Base-by-base conservation (phyloP, 257 asterid genomes). In the Striga asiatica region DNA sequence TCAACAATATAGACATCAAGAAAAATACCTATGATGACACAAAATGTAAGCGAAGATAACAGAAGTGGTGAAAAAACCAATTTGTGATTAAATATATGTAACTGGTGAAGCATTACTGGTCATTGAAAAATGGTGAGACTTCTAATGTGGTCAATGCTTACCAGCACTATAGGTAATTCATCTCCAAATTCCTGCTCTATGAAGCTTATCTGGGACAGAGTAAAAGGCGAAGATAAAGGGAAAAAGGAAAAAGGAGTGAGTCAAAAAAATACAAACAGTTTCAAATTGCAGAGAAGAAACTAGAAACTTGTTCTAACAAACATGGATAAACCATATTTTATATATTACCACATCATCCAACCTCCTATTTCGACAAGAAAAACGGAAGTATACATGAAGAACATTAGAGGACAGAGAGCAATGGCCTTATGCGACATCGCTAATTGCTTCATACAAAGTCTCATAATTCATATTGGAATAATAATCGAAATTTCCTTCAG, bases 101-200 rank as follows among this genome's bases (percentile, higher is more conserved):
- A 66, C 32, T 52, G 25, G 14, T 21, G n/a, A 41, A 53, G 23
- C 19, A 35, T 27, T 57, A 51, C 21, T 19, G 24, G 18, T 14
- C 20, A 29, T n/a, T n/a, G 16, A 14, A 45, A 9, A 43, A 41
- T 48, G 32, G 55, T 9, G 38, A 54, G 50, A n/a, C 32, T 48
- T 56, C 25, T 55, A 48, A 18, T 13, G 19, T 43, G 61, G 62
- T 8, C 14, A 34, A 54, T 37, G 37, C 45, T 64, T 83, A 91
- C 98, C 87, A 91, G 81, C 54, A 81, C 42, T 55, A 87, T 62
- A 14, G 96, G 98, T 13, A 71, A 68, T 64, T 75, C 74, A 35
- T 75, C 78, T 52, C 55, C 74, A 66, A 81, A 74, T 56, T 86
- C 92, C 54, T 78, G 94, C 69, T 87, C 81, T 21, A 91, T 51